Percentiles rank a stretch among this genome's conserved stretches.
Conservation (phyloP, 202 grass and related monocot species). For the Brachypodium distachyon region DNA sequence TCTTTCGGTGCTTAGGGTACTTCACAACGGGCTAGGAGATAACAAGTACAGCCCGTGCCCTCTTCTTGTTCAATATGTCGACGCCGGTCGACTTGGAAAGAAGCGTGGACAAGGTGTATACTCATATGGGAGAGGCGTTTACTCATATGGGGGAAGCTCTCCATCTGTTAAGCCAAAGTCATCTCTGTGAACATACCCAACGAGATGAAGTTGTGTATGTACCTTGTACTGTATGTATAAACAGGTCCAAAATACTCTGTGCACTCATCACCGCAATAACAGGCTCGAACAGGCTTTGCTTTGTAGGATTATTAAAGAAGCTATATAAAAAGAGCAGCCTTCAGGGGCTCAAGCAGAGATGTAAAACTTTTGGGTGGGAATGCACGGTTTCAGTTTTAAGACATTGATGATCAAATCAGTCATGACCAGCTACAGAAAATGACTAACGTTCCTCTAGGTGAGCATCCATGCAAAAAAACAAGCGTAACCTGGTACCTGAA, state of each 20-base stretch:
- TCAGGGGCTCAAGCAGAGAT: background rate
- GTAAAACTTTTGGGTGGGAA: background rate
- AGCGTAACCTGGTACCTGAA: too few species aligned
- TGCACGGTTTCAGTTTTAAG: too few species aligned
- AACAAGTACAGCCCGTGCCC: constrained; percentile 92
- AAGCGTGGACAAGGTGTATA: constrained; percentile 79
- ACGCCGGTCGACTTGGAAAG: constrained; percentile 77
- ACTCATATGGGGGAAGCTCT: constrained; percentile 15
- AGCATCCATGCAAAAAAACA: background rate
- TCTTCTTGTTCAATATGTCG: constrained; percentile 92
- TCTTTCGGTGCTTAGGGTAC: constrained; percentile 84
- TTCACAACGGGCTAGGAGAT: constrained; percentile 76
- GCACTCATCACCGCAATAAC: background rate
- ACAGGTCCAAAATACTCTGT: background rate
- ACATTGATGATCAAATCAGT: background rate
- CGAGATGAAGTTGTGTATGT: background rate
- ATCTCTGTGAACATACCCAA: constrained; percentile 36
- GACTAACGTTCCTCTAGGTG: background rate
- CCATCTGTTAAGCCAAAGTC: constrained; percentile 32
- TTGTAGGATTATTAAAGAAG: background rate
- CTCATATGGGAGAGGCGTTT: constrained; percentile 38
- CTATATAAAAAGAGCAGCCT: background rate
- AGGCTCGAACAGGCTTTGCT: background rate
- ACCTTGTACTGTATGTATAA: background rate
- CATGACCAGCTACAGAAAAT: background rate